A percentile compares a stretch with the other conserved stretches of the same genome.
phyloP scores from a whole-genome alignment of 805 yeast genomes.

The Hanseniaspora pseudoguilliermondii region DNA sequence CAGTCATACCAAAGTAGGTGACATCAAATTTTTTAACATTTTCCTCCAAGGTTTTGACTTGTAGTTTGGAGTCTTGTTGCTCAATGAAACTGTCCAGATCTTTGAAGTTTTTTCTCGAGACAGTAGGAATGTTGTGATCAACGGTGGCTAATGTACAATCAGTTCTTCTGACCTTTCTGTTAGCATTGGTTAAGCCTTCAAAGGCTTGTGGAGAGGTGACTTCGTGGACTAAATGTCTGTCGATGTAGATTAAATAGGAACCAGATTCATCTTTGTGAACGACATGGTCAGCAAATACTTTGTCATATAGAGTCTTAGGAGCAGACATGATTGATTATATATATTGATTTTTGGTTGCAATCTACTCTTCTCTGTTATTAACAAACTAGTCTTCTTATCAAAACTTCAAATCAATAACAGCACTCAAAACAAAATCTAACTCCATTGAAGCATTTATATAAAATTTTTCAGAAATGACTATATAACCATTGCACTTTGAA shows the following conservation, averaged over 20 bases:
- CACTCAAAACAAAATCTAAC: no score
- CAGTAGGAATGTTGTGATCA: conserved; percentile 95
- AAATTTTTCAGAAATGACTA: no score
- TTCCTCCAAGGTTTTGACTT: conserved; percentile 82
- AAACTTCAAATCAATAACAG: no score
- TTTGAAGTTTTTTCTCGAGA: conserved; percentile 65
- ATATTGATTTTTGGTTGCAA: no score
- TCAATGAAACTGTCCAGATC: conserved; percentile 67
- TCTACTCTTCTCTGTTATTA: no score
- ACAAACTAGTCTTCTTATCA: no score
- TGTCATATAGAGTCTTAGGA: conserved; percentile 81
- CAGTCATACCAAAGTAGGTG: conserved; percentile 89
- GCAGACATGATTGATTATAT: conserved; percentile 15
- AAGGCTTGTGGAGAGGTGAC: conserved; percentile 99
- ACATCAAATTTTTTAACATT: conserved; percentile 84
- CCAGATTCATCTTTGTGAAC: conserved; percentile 84
- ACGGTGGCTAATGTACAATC: conserved; percentile 93
- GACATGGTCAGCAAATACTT: conserved; percentile 87
- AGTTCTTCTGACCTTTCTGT: conserved; percentile 75
- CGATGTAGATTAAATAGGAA: conserved; percentile 77
- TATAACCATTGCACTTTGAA: no score
- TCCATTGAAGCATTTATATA: background rate
- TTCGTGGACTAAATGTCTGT: conserved; percentile 95
- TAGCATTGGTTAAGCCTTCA: conserved; percentile 83
- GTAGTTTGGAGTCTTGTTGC: conserved; percentile 83